Evolutionary conservation across 352 stramenopile species (phyloP).

Genomic region (Phytophthora agathidicida): DNA sequence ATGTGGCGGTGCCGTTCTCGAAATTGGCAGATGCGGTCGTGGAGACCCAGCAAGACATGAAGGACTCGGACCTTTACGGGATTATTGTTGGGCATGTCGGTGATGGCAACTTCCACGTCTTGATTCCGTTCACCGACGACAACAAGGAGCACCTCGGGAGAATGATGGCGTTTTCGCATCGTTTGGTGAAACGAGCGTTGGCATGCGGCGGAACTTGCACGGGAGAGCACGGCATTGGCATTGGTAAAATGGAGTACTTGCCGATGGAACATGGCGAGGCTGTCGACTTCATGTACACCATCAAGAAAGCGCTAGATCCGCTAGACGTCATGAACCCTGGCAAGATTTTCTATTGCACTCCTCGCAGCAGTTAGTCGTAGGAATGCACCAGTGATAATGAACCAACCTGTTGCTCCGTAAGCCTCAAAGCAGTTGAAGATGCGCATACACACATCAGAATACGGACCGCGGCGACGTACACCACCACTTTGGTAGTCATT

Average conservation of each 20-base stretch:
- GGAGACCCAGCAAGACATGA: slow-evolving; percentile 91
- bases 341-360: slow-evolving; percentile 89
- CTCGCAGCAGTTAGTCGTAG: too few species aligned
- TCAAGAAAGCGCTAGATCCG: slow-evolving; percentile 96
- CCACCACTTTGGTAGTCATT: slow-evolving; percentile 15
- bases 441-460: slow-evolving; percentile 12
- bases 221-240: slow-evolving; percentile 96
- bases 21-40: slow-evolving; percentile 92
- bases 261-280: slow-evolving; percentile 89
- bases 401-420: background rate
- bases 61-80: slow-evolving; percentile 82
- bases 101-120: slow-evolving; percentile 98
- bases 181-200: slow-evolving; percentile 76
- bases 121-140: slow-evolving; percentile 90
- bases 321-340: slow-evolving; percentile 97
- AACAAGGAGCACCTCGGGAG: slow-evolving; percentile 84
- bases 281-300: slow-evolving; percentile 91
- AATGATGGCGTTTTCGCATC: slow-evolving; percentile 88
- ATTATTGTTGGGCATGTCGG: slow-evolving; percentile 92
- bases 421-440: slow-evolving; percentile 13
- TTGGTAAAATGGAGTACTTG: slow-evolving; percentile 95
- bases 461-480: background rate
- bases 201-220: slow-evolving; percentile 95
- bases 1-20: slow-evolving; percentile 96
- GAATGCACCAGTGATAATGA: too few species aligned